phyloP scores from a whole-genome alignment of 2,329 filamentous ascomycete species.

The Venturia effusa region DNA sequence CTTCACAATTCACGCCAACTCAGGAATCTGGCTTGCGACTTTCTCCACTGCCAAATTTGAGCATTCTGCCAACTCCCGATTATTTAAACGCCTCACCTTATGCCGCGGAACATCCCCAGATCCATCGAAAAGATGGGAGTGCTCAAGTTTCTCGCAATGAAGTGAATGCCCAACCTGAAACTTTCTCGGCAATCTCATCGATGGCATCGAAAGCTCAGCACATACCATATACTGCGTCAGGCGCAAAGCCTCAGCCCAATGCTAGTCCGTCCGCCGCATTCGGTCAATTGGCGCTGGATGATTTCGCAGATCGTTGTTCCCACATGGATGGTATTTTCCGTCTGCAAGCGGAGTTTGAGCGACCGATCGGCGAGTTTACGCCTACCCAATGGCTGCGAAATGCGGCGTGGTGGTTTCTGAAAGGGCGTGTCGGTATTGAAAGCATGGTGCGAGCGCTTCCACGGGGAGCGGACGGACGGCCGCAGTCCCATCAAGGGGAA shows the following conservation, averaged over 20 bases:
- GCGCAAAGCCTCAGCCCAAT: not conserved
- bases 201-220: not conserved
- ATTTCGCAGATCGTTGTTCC: constrained; percentile 59
- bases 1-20: not conserved
- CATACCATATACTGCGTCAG: constrained; percentile 1
- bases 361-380: constrained; percentile 51
- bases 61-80: not conserved
- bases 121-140: not conserved
- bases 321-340: constrained; percentile 69
- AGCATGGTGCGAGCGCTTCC: constrained; percentile 55
- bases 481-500: constrained; percentile 31
- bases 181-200: not conserved
- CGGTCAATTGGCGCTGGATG: constrained; percentile 41
- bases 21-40: not conserved
- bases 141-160: not conserved
- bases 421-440: constrained; percentile 68
- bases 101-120: not conserved
- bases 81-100: not conserved
- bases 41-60: not conserved
- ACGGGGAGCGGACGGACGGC: constrained; percentile 38
- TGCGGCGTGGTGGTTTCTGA: constrained; percentile 82
- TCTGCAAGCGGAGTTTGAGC: constrained; percentile 63
- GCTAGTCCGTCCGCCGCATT: not conserved
- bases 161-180: not conserved
- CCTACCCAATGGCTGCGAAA: constrained; percentile 60